phyloP scores from a whole-genome alignment of 495 filamentous ascomycete species.

The Daldinia bambusicola region DNA sequence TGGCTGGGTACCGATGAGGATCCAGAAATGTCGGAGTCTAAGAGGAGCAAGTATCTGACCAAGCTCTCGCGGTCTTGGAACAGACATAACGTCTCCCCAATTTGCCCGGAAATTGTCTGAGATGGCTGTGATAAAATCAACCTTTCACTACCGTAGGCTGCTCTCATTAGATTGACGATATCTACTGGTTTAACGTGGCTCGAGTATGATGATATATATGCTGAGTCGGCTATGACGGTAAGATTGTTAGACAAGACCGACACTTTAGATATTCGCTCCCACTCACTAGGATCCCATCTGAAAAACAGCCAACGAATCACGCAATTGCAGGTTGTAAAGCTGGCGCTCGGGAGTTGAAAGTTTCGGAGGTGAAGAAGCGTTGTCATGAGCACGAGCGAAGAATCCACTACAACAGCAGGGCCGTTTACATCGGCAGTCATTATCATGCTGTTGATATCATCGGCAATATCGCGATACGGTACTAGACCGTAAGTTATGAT shows the following conservation, averaged over 20 bases:
- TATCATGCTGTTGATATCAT: slow-evolving; percentile 74
- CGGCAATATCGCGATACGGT: slow-evolving; percentile 68
- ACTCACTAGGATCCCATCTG: slow-evolving; percentile 79
- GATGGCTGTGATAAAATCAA: slow-evolving; percentile 39
- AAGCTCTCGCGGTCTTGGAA: slow-evolving; percentile 42
- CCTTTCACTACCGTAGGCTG: slow-evolving; percentile 53
- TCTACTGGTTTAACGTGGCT: slow-evolving; percentile 55
- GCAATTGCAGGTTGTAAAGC: slow-evolving; percentile 70
- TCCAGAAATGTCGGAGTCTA: slow-evolving; percentile 38
- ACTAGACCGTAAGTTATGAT: slow-evolving; percentile 72
- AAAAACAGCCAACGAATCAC: slow-evolving; percentile 82
- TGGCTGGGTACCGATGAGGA: slow-evolving; percentile 12
- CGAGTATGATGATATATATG: slow-evolving; percentile 55
- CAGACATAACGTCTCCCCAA: slow-evolving; percentile 44
- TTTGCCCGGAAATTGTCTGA: slow-evolving; percentile 51
- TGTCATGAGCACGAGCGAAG: slow-evolving; percentile 78
- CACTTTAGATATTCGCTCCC: background rate
- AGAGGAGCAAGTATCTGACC: slow-evolving; percentile 56
- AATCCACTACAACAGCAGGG: slow-evolving; percentile 80
- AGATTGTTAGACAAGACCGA: slow-evolving; percentile 16
- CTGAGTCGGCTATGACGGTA: slow-evolving; percentile 46
- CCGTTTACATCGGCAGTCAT: slow-evolving; percentile 81
- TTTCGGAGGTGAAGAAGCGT: slow-evolving; percentile 68
- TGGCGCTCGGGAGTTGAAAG: slow-evolving; percentile 70
- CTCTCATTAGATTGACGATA: slow-evolving; percentile 57